Evolutionary conservation across 2,329 filamentous ascomycete genomes (phyloP), one percentile per base, ranked within the genome.

Genomic region (Verticillium nonalfalfae): DNA sequence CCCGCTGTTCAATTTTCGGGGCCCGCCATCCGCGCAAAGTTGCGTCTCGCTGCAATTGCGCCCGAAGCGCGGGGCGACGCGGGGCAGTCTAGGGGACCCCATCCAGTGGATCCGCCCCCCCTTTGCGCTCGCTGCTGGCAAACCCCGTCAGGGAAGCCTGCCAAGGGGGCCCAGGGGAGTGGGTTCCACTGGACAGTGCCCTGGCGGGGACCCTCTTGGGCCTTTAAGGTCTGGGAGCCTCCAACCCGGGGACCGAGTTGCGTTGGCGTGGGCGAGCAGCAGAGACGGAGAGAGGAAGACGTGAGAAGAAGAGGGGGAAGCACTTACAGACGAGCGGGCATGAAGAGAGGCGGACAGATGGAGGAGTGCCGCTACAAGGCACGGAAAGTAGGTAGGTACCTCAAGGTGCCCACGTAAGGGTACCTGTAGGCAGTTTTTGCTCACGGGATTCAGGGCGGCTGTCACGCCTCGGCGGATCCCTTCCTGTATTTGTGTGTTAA

Each of bases 41-140:
- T 26, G 26, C 26, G 18, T 14, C 38, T 58, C 57, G 57, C 57
- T 58, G 39, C 36, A 58, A 50, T 34, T 39, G 14, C 15, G 38
- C 38, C 57, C 57, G 57, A 58, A 45, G 38, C 57, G 57, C 57
- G 57, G 57, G 57, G 57, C 36, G 38, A 45, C 57, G 57, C 57
- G 57, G 57, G 57, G 57, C 57, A 58, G 39, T 15, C 40, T n/a
- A 50, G 40, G 40, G 40, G 11, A 26, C 26, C 9, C 40, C 40
- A 26, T n/a, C 40, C n/a, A 9, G 40, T 50, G 40, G 40, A n/a
- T 36, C 6, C n/a, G 7, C n/a, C n/a, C 26, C 26, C 26, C 26
- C 26, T 26, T 26, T 26, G 26, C 26, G 26, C 26, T 26, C 26
- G 26, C 26, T 26, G 26, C 26, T 26, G 26, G 26, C 26, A 26